phyloP scores from a whole-genome alignment of 2,329 filamentous ascomycete species.

The Penicillium sp. region DNA sequence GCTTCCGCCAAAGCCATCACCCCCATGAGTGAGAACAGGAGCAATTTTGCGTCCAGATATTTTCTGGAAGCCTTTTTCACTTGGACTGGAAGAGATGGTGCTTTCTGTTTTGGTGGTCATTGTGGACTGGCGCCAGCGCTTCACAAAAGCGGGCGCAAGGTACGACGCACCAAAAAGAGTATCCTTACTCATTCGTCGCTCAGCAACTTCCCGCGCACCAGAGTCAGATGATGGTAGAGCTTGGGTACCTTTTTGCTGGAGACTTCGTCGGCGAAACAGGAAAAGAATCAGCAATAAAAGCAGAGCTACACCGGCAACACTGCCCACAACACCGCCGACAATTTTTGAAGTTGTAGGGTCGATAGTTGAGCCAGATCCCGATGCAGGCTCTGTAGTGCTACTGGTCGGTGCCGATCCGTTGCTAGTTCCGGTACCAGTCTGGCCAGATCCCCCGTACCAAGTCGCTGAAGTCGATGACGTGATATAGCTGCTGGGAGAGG shows the following conservation, averaged over 20 bases:
- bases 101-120: slow-evolving; percentile 40
- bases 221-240: slow-evolving; percentile 32
- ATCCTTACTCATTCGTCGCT: slow-evolving; percentile 43
- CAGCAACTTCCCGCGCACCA: slow-evolving; percentile 36
- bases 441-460: neutral
- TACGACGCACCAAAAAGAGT: slow-evolving; percentile 45
- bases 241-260: slow-evolving; percentile 21
- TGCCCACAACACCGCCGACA: slow-evolving; percentile 66
- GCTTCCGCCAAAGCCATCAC: slow-evolving; percentile 50
- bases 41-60: slow-evolving; percentile 54
- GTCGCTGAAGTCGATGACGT: neutral
- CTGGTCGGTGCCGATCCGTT: slow-evolving; percentile 14
- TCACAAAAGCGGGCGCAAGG: slow-evolving; percentile 44
- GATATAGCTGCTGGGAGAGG: neutral
- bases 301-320: slow-evolving; percentile 61
- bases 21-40: slow-evolving; percentile 51
- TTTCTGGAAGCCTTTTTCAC: slow-evolving; percentile 55
- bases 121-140: slow-evolving; percentile 45
- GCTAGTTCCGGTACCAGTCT: slow-evolving; percentile 11
- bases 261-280: slow-evolving; percentile 55
- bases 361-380: slow-evolving; percentile 22
- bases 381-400: slow-evolving; percentile 15
- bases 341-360: slow-evolving; percentile 55
- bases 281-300: slow-evolving; percentile 46
- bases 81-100: slow-evolving; percentile 37